Percentiles rank a stretch among this genome's conserved stretches.
These are phyloP conservation scores for Acanthamoeba culbertsoni DNA, from an alignment of 208 protist genomes.

Conservation along the genomic window DNA sequence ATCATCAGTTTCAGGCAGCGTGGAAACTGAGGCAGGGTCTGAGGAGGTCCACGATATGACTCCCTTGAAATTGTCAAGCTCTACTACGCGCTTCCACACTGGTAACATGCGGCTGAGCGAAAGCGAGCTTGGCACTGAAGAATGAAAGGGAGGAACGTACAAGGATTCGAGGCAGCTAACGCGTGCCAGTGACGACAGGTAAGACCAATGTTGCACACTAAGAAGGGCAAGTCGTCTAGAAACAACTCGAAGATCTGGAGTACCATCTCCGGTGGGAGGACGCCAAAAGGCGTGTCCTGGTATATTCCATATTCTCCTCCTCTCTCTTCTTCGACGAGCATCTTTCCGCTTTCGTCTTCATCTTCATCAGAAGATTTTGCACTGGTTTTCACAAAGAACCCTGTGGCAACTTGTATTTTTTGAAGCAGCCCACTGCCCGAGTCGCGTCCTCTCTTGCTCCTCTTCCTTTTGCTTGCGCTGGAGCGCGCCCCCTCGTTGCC, in stretches of 20 bases:
- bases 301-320: neutral
- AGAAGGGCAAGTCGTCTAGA: constrained; percentile 23
- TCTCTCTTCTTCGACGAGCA: neutral
- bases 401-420: no score
- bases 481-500: no score
- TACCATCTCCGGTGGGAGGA: constrained; percentile 1
- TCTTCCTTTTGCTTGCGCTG: no score
- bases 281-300: neutral
- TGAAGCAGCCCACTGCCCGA: no score
- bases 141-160: neutral
- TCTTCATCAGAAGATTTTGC: neutral
- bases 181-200: constrained; percentile 15
- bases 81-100: constrained; percentile 33
- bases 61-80: neutral
- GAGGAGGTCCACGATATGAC: neutral
- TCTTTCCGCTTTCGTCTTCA: no score
- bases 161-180: neutral
- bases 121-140: neutral
- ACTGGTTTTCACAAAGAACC: no score
- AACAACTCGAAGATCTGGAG: neutral
- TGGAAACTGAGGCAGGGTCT: neutral
- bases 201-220: neutral
- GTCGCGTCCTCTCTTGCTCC: no score
- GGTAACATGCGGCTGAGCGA: neutral
- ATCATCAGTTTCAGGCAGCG: neutral